Evolutionary conservation across 2,329 filamentous ascomycete species (phyloP), one percentile per base, ranked within the genome.

Genomic region (Colletotrichum sp.): DNA sequence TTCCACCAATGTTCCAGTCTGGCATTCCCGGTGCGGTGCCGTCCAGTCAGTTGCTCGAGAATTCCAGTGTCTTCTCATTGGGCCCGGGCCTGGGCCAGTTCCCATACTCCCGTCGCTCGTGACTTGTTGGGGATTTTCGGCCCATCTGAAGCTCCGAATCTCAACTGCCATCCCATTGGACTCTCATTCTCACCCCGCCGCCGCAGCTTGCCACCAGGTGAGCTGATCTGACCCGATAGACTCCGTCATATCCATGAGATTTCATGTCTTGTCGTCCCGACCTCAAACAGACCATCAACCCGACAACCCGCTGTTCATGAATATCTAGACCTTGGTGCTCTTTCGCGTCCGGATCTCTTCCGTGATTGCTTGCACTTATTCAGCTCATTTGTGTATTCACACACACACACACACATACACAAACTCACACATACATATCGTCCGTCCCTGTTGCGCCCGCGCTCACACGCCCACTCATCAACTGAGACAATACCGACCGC

Each of bases 71-170:
- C 22, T 70, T 70, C 57, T 70, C n/a, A 32, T 36, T 63, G 68
- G 64, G 68, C 30, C 36, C n/a, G 24, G 26, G 68, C 30, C 36
- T 28, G 32, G 26, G 26, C 57, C 57, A 18, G 16, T 28, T 60
- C 30, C 57, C 57, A 60, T 28, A 5, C 28, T n/a, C 36, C 36
- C 16, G 36, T 18, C 28, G 28, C 22, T 24, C 30, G 65, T 24
- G 22, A 62, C 26, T 44, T 60, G 57, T 65, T 65, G 69, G 39
- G 55, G 36, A 52, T 52, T 32, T 24, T 70, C 68, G 68, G 68
- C 26, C 44, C 69, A 73, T 75, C 63, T 72, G 69, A 75, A 70
- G 60, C 64, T 73, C 73, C 73, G 73, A 65, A 18, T 52, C 13
- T 66, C 60, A 55, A 64, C 64, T 39, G 44, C 57, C 44, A 68